Percentiles rank a stretch among this genome's conserved stretches.
These are phyloP conservation scores for Hydrangea macrophylla DNA, from an alignment of 148 eudicot genomes.

Conservation along the genomic window DNA sequence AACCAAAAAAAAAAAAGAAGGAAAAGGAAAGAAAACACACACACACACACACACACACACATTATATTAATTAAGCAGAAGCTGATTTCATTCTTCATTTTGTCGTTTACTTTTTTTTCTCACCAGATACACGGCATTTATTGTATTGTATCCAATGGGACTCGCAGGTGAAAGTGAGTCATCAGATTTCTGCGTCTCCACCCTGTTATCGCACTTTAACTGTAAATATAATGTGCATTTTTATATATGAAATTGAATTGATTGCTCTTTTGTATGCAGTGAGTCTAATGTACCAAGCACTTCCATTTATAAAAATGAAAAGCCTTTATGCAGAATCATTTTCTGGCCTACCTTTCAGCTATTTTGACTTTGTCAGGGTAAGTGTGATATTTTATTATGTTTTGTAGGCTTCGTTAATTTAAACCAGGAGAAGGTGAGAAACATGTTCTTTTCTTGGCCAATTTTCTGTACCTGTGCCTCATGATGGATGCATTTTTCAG, in stretches of 20 bases:
- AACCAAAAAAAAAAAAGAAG: too few species aligned
- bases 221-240: neutral
- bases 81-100: slow-evolving; percentile 17
- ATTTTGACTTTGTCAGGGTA: slow-evolving; percentile 65
- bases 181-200: neutral
- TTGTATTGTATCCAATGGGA: slow-evolving; percentile 72
- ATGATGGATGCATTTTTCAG: neutral
- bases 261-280: slow-evolving; percentile 41
- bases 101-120: neutral
- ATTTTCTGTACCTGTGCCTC: neutral
- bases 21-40: neutral
- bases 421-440: neutral
- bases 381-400: neutral
- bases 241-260: neutral
- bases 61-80: neutral
- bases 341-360: slow-evolving; percentile 59
- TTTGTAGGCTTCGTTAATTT: neutral
- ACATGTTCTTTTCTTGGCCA: neutral
- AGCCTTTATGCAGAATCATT: slow-evolving; percentile 57
- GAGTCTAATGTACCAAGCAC: slow-evolving; percentile 93
- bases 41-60: neutral
- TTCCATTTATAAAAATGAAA: slow-evolving; percentile 59
- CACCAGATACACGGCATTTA: slow-evolving; percentile 78
- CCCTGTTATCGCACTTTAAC: neutral
- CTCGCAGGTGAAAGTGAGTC: slow-evolving; percentile 80